Percentiles rank a stretch among this genome's conserved stretches.
These are phyloP conservation scores for Lasiodiplodia theobromae DNA, from an alignment of 2,329 filamentous ascomycete species.

Conservation along the genomic window DNA sequence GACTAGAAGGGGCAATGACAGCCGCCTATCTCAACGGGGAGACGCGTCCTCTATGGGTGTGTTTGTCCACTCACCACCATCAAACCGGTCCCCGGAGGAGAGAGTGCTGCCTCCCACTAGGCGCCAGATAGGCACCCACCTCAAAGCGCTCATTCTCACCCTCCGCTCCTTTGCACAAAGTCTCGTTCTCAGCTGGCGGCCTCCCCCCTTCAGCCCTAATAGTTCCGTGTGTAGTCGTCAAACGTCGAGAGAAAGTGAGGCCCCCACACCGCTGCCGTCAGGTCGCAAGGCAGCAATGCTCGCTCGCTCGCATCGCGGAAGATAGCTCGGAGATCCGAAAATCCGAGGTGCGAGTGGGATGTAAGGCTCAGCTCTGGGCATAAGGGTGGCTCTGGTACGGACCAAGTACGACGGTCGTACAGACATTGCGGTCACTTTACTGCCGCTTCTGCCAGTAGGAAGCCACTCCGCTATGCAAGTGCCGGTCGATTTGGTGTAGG, in stretches of 20 bases:
- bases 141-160: neutral
- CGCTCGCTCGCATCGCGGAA: neutral
- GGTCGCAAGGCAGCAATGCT: neutral
- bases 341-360: neutral
- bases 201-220: neutral
- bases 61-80: neutral
- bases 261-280: neutral
- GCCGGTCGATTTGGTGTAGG: neutral
- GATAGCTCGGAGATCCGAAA: neutral
- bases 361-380: neutral
- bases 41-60: neutral
- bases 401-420: neutral
- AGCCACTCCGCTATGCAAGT: neutral
- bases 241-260: neutral
- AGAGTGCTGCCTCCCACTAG: neutral
- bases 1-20: neutral
- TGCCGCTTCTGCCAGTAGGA: neutral
- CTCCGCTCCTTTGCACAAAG: neutral
- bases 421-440: neutral
- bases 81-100: neutral
- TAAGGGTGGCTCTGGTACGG: neutral
- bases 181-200: neutral
- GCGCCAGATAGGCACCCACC: neutral
- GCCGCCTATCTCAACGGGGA: neutral
- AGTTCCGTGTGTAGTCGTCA: neutral